A percentile compares a stretch with the other conserved stretches of the same genome.
These are phyloP conservation scores for Castanospermum australe DNA, from an alignment of 306 rosid species.

Conservation along the genomic window DNA sequence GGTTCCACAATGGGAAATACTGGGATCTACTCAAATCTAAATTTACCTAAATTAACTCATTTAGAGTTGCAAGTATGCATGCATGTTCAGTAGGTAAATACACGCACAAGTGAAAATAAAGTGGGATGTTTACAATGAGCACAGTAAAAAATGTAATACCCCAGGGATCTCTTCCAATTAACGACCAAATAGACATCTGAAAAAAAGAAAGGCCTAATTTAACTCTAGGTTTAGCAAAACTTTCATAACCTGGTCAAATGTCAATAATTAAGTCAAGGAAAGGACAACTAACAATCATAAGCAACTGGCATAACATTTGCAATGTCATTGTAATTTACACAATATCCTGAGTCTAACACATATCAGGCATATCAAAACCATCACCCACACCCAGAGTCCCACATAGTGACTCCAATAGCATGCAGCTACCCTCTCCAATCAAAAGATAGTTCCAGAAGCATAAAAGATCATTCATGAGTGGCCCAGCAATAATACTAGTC, in stretches of 20 bases:
- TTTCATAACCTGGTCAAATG: background rate
- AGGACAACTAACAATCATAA: background rate
- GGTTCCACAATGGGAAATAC: slow-evolving; percentile 1
- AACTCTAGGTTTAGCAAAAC: background rate
- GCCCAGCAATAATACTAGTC: too few relatives aligned
- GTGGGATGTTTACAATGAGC: background rate
- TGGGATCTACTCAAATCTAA: background rate
- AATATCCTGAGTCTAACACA: too few relatives aligned
- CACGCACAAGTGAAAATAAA: background rate
- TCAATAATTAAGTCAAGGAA: background rate
- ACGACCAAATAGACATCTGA: background rate
- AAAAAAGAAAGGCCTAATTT: background rate
- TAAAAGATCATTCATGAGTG: too few relatives aligned
- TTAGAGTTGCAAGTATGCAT: background rate
- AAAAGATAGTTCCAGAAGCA: too few relatives aligned
- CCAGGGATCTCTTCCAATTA: background rate
- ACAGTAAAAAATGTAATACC: background rate
- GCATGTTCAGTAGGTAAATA: background rate
- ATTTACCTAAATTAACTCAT: slow-evolving; percentile 1
- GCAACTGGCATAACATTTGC: background rate
- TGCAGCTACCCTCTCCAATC: too few relatives aligned
- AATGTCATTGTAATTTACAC: too few relatives aligned
- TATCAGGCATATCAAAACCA: too few relatives aligned
- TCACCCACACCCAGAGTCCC: too few relatives aligned
- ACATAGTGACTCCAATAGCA: too few relatives aligned